phyloP scores from a whole-genome alignment of 768 basidiomycete genomes.

The Leucosporidium scottii region DNA sequence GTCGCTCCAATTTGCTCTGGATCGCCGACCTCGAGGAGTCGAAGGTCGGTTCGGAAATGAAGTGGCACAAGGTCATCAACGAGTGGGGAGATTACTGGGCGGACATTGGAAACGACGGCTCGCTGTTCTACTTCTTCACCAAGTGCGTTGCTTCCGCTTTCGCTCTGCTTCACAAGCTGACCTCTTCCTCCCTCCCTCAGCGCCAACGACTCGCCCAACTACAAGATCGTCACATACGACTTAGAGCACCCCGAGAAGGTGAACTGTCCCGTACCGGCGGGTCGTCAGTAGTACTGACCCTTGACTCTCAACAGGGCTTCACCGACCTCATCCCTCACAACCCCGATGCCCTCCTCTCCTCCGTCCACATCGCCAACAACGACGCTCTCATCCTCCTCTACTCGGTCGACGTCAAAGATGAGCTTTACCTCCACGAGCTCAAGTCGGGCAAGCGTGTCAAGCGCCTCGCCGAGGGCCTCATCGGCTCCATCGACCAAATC shows the following conservation, averaged over 20 bases:
- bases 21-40: slow-evolving; percentile 56
- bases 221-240: slow-evolving; percentile 33
- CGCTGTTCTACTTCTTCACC: slow-evolving; percentile 31
- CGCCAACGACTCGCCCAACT: slow-evolving; percentile 28
- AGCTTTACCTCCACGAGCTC: slow-evolving; percentile 61
- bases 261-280: not conserved
- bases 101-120: slow-evolving; percentile 33
- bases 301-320: slow-evolving; percentile 43
- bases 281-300: too few species aligned
- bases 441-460: slow-evolving; percentile 51
- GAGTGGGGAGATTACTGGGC: slow-evolving; percentile 58
- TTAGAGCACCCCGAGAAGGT: slow-evolving; percentile 9
- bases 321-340: slow-evolving; percentile 64
- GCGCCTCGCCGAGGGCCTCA: slow-evolving; percentile 59
- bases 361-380: slow-evolving; percentile 47
- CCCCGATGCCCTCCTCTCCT: slow-evolving; percentile 56
- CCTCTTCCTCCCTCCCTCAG: slow-evolving; percentile 16
- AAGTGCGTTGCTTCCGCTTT: not conserved
- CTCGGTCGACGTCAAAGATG: slow-evolving; percentile 72
- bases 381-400: slow-evolving; percentile 58
- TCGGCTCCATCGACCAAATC: slow-evolving; percentile 57
- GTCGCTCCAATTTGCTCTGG: slow-evolving; percentile 55
- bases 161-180: not conserved
- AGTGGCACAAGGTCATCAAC: slow-evolving; percentile 65
- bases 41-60: slow-evolving; percentile 55